Evolutionary conservation across 495 filamentous ascomycete species (phyloP), one percentile per base, ranked within the genome.

Genomic region (Friedmanniomyces simplex): DNA sequence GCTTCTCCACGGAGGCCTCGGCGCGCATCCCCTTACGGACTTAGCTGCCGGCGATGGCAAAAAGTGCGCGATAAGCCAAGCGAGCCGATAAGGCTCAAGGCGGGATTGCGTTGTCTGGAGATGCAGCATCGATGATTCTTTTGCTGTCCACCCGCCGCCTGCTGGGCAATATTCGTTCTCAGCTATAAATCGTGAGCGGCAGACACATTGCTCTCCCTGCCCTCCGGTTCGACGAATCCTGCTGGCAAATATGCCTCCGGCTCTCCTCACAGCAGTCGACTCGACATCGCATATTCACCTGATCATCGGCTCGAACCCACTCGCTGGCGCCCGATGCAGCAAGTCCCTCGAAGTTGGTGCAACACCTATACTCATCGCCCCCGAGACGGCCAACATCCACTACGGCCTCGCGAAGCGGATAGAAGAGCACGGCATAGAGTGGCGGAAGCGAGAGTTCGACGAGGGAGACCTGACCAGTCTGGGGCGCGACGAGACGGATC

Each of bases 281-380:
- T 85, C 78, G 46, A 78, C 81, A 0, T 79, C 77, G 1, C 89
- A 96, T 62, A 72, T 91, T 50, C 93, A 97, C 69, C 74, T 98
- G 39, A 83, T 98, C 47, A 66, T 96, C 50, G 93, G 94, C 34
- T 81, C 86, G 32, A 91, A 88, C 68, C 83, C 93, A 45, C 77
- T 98, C 32, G 94, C 94, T 30, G 84, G 86, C 42, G 81, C 89
- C 14, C 80, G 93, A 52, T 90, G 87, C 67, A 70, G 80, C 20
- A 88, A 86, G 62, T 93, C 88, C 16, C 67, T 96, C 18, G 82
- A 88, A 57, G 84, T 86, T n/a, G 93, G 91, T 68, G 93, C 94
- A 60, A 83, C 76, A 57, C 88, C 94, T 0, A 83, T 88, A 30
- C 71, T 97, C n/a, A 78, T 98, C 71, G 81, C 90, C 20, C 84